Conservation (phyloP, 2,329 filamentous ascomycete genomes). For the Nothophoma quercina region DNA sequence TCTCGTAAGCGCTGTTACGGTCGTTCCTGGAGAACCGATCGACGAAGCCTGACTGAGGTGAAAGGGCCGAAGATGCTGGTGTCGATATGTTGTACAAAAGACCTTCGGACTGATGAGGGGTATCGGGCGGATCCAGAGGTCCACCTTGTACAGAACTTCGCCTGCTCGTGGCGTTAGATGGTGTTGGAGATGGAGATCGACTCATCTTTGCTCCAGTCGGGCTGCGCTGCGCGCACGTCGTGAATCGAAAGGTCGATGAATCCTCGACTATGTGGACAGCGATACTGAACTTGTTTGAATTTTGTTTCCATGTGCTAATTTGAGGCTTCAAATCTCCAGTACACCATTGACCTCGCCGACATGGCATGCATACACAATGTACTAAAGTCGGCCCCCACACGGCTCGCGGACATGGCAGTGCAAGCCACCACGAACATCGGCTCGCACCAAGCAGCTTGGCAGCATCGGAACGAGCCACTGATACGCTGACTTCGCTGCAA, state of each 20-base stretch:
- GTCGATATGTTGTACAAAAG: no score
- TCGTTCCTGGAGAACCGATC: no score
- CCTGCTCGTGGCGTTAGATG: no score
- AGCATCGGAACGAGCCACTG: no score
- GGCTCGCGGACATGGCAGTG: neutral
- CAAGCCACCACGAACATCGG: conserved; percentile 1
- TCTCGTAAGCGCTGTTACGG: no score
- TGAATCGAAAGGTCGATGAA: neutral
- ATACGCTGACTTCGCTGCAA: no score
- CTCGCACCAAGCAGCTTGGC: no score
- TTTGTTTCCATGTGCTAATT: neutral
- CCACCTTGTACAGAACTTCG: no score
- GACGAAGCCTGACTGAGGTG: neutral
- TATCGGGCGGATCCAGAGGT: no score
- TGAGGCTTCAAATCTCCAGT: neutral
- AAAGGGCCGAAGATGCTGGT: neutral
- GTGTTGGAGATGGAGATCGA: neutral
- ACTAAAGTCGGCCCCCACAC: neutral
- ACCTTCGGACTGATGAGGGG: no score
- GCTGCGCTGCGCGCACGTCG: neutral
- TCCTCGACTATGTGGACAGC: no score
- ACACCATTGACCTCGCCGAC: neutral
- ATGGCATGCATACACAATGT: neutral
- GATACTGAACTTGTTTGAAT: neutral
- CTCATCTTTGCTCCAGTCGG: neutral